These are phyloP conservation scores for Castanopsis chinensis DNA, from an alignment of 306 rosid genomes.

Conservation along the genomic window DNA sequence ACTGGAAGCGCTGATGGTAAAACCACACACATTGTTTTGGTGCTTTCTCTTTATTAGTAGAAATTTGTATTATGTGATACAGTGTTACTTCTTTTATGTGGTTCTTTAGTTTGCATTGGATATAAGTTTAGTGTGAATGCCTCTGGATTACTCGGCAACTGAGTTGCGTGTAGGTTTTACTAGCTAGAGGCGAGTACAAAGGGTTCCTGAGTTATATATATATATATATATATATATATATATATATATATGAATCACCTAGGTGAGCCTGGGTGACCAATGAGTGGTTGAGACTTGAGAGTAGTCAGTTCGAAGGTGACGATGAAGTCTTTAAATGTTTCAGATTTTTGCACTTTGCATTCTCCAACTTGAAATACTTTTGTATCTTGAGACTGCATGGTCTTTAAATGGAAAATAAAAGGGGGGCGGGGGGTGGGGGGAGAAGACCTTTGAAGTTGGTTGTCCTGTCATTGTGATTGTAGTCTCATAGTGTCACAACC, in stretches of 20 bases:
- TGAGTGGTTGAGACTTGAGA: not conserved
- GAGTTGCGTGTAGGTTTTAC: no score
- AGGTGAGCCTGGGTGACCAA: not conserved
- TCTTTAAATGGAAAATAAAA: not conserved
- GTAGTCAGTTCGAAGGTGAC: not conserved
- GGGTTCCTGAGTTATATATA: no score
- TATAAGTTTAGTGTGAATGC: not conserved
- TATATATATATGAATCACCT: not conserved
- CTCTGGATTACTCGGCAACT: no score
- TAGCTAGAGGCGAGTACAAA: no score
- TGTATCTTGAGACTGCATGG: not conserved
- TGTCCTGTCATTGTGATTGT: no score
- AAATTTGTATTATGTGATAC: not conserved
- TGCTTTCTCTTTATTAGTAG: not conserved
- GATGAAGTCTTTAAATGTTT: not conserved
- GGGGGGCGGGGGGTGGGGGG: no score
- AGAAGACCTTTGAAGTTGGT: no score
- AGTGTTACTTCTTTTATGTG: not conserved
- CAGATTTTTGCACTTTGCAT: not conserved
- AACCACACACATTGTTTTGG: not conserved
- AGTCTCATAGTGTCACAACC: no score
- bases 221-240: no score
- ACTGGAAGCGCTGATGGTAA: constrained; percentile 96
- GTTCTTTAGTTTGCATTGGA: not conserved
- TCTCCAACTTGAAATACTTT: not conserved